Conservation (phyloP, 495 filamentous ascomycete genomes). For the Aspergillus coremiiformis region DNA sequence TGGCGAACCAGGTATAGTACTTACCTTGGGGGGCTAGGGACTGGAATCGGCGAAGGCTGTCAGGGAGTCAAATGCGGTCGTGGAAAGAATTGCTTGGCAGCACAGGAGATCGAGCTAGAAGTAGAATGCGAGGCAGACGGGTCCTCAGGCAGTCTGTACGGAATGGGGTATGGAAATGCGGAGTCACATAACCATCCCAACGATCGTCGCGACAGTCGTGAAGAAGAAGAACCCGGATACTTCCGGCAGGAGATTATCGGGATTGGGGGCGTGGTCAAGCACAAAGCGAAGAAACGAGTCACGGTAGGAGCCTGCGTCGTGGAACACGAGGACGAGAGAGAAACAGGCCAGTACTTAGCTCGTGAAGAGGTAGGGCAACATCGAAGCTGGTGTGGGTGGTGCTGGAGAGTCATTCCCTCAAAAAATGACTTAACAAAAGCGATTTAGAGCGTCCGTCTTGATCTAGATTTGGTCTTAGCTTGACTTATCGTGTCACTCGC, state of each 20-base stretch:
- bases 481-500: too few species aligned
- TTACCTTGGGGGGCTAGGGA: slow-evolving; percentile 71
- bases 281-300: slow-evolving; percentile 67
- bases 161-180: slow-evolving; percentile 3
- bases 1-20: slow-evolving; percentile 84
- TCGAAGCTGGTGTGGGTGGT: slow-evolving; percentile 51
- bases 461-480: background rate
- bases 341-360: slow-evolving; percentile 56
- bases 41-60: slow-evolving; percentile 80
- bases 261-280: slow-evolving; percentile 76
- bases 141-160: slow-evolving; percentile 20
- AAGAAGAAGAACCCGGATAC: slow-evolving; percentile 57
- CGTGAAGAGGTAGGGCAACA: slow-evolving; percentile 43
- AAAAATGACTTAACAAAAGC: slow-evolving; percentile 21
- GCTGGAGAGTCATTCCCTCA: slow-evolving; percentile 35
- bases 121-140: slow-evolving; percentile 70
- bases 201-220: slow-evolving; percentile 11
- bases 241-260: slow-evolving; percentile 79
- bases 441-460: slow-evolving; percentile 8
- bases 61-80: slow-evolving; percentile 80
- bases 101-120: slow-evolving; percentile 67
- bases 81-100: slow-evolving; percentile 59
- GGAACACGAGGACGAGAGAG: slow-evolving; percentile 73
- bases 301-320: slow-evolving; percentile 72
- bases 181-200: slow-evolving; percentile 3